Base-by-base conservation (phyloP, 257 asterid genomes). In the Oldenlandia corymbosa region DNA sequence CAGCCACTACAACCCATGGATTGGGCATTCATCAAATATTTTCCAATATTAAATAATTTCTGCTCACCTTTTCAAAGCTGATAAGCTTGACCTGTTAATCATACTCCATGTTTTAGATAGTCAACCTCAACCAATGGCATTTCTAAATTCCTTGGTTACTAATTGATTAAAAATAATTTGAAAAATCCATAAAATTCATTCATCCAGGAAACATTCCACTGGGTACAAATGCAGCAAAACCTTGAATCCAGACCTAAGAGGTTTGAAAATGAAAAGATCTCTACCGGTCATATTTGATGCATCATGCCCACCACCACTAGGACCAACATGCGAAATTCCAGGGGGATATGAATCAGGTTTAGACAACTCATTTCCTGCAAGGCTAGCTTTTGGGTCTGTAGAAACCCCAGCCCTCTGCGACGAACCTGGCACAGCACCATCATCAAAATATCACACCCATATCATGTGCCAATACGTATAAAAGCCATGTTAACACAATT, bases 221-320 rank as follows among this genome's bases (percentile, higher is more conserved):
- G 36, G 67, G 54, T 17, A 36, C 28, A n/a, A 20, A 1, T 50
- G 26, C 24, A 4, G n/a, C 37, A 57, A 20, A 52, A 66, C 52
- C 31, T 31, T 64, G 1, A 50, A 62, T 13, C 34, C 2, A 8
- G 2, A 4, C 28, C 51, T 50, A 53, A 39, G 27, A 45, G 58
- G 39, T 55, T 43, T 39, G 21, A 50, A 46, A 13, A 46, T n/a
- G 30, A 58, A 28, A 34, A 50, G 52, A 31, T 64, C 76, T 76
- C 9, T 73, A 68, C 91, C 83, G 36, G 75, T 73, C 18, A 75
- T 60, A 71, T 76, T 84, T 34, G 91, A 66, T 17, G 77, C 65
- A 73, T 79, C 95, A 69, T 87, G 92, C 56, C 90, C 95, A 42
- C 80, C 74, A 72, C 82, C 73, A 67, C 81, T 83, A 48, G 81